Percentiles rank a stretch among this genome's conserved stretches.
These are phyloP conservation scores for Stenocarpella maydis DNA, from an alignment of 2,329 filamentous ascomycete species.

Conservation along the genomic window DNA sequence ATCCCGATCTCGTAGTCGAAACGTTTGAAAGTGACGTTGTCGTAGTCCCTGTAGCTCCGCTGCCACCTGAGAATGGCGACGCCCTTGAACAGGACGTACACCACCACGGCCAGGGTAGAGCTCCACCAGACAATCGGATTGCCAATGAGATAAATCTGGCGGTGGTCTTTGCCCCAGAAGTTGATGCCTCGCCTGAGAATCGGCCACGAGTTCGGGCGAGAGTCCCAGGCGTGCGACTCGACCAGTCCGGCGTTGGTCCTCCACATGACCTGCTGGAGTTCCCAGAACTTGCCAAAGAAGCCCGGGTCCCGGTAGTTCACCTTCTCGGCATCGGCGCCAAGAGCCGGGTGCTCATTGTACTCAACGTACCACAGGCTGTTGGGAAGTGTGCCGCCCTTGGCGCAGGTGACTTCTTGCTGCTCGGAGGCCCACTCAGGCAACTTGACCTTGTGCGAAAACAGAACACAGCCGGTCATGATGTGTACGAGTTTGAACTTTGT, in stretches of 20 bases:
- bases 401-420: constrained; percentile 99
- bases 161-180: constrained; percentile 95
- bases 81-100: constrained; percentile 87
- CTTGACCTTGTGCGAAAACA: constrained; percentile 99
- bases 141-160: constrained; percentile 95
- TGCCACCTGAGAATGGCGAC: constrained; percentile 93
- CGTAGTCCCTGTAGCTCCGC: constrained; percentile 88
- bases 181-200: constrained; percentile 94
- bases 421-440: constrained; percentile 97
- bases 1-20: constrained; percentile 97
- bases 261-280: constrained; percentile 99
- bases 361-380: constrained; percentile 99
- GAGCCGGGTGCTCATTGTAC: constrained; percentile 82
- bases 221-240: constrained; percentile 98
- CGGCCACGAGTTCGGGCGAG: constrained; percentile 91
- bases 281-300: constrained; percentile 98
- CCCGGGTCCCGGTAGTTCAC: constrained; percentile 95
- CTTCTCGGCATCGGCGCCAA: constrained; percentile 81
- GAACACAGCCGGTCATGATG: constrained; percentile 92
- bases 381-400: constrained; percentile 86
- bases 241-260: constrained; percentile 95
- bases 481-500: constrained; percentile 96
- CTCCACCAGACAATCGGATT: constrained; percentile 97
- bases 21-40: constrained; percentile 84
- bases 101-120: constrained; percentile 77